Evolutionary conservation across 2,329 filamentous ascomycete genomes (phyloP), one percentile per base, ranked within the genome.

Genomic region (Cercospora sp.): DNA sequence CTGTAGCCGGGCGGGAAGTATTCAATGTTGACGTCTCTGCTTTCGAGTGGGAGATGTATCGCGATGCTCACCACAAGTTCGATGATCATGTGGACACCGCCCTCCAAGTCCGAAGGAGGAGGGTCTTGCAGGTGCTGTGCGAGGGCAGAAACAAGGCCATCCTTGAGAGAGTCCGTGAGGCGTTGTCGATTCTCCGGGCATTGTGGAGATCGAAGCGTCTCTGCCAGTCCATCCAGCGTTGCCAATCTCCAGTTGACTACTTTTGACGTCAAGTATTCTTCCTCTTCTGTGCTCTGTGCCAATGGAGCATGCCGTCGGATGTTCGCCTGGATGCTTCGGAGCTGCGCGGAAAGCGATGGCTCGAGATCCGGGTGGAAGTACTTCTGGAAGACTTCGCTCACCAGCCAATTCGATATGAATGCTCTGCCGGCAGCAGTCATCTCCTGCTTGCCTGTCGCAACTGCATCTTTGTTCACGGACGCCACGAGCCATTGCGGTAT

Each of bases 341-440:
- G 84, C 71, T 92, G 89, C 12, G 86, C 84, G 73, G 93, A 97
- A 26, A 98, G 84, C 9, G 85, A 84, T 0, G 87, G 84, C 63
- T 97, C 93, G 12, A 99, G 85, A 9, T 90, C 90, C 0, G 95
- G 95, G 77, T 99, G 95, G 82, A 99, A 98, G 80, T 91, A 94
- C 64, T 90, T 90, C 78, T 96, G 90, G 78, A 98, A 97, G 53
- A 98, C 87, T 76, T 97, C 92, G 58, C 97, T 92, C 26, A 94
- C 89, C 5, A 99, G 82, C 93, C 94, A 99, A 68, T 90, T 88
- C 30, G 91, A 91, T 73, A 99, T 93, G 71, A 94, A 89, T 12
- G 94, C 93, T 64, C 94, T 89, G 16, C 95, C 95, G 26, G 97
- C 91, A 5, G 94, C 94, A 6, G 93, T 98, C 95, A 99, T 99